A percentile compares a stretch with the other conserved stretches of the same genome.
Evolutionary conservation across 2,329 filamentous ascomycete genomes (phyloP).

Genomic region (Trichoderma sp.): DNA sequence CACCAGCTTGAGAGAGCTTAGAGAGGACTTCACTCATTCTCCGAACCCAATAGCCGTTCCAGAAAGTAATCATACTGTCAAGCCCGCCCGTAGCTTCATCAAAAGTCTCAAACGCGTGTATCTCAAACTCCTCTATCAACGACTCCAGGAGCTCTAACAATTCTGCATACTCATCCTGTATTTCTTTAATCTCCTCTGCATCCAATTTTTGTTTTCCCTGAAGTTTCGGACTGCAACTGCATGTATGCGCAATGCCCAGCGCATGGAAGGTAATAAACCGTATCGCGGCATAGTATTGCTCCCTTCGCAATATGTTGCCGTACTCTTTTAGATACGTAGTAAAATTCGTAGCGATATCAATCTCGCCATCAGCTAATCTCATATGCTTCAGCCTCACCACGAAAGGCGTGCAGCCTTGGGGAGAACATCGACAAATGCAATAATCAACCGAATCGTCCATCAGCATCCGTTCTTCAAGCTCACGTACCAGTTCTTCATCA

Average conservation of each 20-base stretch:
- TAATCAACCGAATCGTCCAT: not conserved
- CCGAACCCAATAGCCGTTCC: not conserved
- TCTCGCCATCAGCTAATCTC: not conserved
- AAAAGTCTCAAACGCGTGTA: not conserved
- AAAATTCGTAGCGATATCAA: not conserved
- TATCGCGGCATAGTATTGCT: not conserved
- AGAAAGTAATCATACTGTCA: not conserved
- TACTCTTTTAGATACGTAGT: not conserved
- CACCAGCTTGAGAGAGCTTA: not conserved
- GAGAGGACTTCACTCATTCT: not conserved
- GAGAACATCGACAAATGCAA: not conserved
- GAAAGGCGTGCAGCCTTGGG: not conserved
- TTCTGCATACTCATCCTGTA: not conserved
- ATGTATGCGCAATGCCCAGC: not conserved
- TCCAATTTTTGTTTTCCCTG: rapidly evolving
- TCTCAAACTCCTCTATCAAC: not conserved
- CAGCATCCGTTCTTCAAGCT: not conserved
- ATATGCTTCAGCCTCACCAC: not conserved
- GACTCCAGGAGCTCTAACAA: not conserved
- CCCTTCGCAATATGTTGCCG: not conserved
- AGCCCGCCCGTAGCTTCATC: not conserved
- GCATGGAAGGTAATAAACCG: not conserved
- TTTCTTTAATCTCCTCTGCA: not conserved
- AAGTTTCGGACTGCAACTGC: rapidly evolving
- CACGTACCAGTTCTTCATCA: not conserved